Base-by-base conservation (phyloP, 106 monocot genomes). In the Acorus gramineus region DNA sequence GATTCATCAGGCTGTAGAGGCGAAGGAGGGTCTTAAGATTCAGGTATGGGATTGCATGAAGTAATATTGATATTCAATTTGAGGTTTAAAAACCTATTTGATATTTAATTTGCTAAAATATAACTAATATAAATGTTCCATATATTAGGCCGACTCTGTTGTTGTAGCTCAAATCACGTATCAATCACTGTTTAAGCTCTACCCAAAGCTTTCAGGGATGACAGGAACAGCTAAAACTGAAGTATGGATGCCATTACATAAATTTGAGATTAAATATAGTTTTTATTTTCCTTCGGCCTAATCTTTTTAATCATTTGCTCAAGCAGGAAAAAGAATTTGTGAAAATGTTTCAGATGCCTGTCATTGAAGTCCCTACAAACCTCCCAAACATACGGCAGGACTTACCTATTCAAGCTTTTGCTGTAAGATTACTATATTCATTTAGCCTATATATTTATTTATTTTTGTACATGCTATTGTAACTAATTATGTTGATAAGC, bases 181-280 rank as follows among this genome's bases (percentile, higher is more conserved):
- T 57, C 96, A 98, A 57, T 98, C 96, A 70, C 64, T 98, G 49
- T 98, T 98, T 76, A 98, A 98, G 73, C 82, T 98, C 46, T 98
- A 98, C 78, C 96, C 91, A 60, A 98, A 98, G 73, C 91, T 98
- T 70, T 98, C 91, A 56, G 96, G 96, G 59, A 98, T 98, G 96
- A 98, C 96, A 6, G 96, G 96, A 63, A 98, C 96, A 62, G 91
- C 96, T 71, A 98, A 92, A 79, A 98, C 96, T 4, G 96, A 98
- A 76, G 96, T 88, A 84, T 68, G 70, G 49, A 44, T 53, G 63
- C 63, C 4, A 11, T 12, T 57, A 11, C 28, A 28, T 50, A 9
- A 46, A 57, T 57, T 80, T 11, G 6, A 47, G 55, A 42, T 51
- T 2, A 43, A 12, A 45, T 10, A 69, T 59, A 4, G 3, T 14